Evolutionary conservation across 176 grass and related monocot species (phyloP).

Genomic region (Saccharum spontaneum): DNA sequence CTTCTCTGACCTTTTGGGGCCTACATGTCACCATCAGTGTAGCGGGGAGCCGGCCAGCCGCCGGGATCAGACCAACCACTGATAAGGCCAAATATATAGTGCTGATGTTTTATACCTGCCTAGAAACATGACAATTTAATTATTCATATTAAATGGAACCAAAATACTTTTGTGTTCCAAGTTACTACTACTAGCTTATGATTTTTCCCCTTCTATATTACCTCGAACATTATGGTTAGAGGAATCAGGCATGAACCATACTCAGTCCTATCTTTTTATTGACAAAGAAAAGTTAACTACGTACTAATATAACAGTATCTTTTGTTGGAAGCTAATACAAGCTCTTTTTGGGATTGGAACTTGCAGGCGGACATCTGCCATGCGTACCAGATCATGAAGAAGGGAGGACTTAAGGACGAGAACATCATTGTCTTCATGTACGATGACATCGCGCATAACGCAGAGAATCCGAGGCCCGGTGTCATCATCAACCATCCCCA

Average conservation of each 20-base stretch:
- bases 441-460: constrained; percentile 77
- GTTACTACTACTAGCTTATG: not conserved
- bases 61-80: not conserved
- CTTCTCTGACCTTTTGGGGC: not conserved
- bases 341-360: not conserved
- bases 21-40: not conserved
- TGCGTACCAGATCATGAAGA: constrained; percentile 99
- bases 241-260: not conserved
- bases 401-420: constrained; percentile 87
- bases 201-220: not conserved
- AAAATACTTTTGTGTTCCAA: constrained; percentile 1
- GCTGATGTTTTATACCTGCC: not conserved
- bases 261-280: not conserved
- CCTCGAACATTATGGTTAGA: not conserved
- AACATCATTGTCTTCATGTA: constrained; percentile 99
- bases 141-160: not conserved
- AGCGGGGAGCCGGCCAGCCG: not conserved
- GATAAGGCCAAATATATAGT: not conserved
- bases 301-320: not conserved
- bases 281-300: not conserved
- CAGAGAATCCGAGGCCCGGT: constrained; percentile 74
- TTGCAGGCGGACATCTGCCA: constrained; percentile 91
- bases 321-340: not conserved
- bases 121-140: not conserved
- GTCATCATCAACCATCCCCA: constrained; percentile 91